Evolutionary conservation across 2,329 filamentous ascomycete genomes (phyloP), one percentile per base, ranked within the genome.

Genomic region (Aspergillus melleus): DNA sequence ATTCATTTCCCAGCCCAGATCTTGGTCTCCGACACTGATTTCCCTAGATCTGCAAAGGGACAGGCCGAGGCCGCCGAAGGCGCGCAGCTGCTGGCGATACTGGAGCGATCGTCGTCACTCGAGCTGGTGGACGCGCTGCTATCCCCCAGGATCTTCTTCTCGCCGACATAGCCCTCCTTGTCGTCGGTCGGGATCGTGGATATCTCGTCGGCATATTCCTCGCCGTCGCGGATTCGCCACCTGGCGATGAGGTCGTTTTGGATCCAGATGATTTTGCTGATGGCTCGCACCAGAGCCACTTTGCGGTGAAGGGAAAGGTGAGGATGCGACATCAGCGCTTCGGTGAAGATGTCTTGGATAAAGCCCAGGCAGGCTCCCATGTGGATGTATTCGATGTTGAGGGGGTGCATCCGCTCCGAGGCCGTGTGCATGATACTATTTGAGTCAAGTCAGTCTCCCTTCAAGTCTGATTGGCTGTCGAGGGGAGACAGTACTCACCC

Each of bases 221-320:
- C 84, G 53, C 88, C 87, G 64, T 90, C 88, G 36, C 84, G 81
- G 39, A 90, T 85, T 68, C 92, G 90, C 88, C 90, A 93, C 73
- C 89, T 90, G n/a, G 90, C 89, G 73, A 94, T 90, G 30, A 94
- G 81, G 74, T 94, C 90, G 71, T 94, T 94, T 76, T 94, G 91
- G 66, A 94, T 92, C 90, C 90, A 94, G 64, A 94, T 88, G 26
- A 94, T 87, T 74, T 95, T 94, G 63, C 86, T 86, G 22, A 94
- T 80, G 0, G 91, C 90, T 72, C 89, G 90, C 51, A 93, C 83
- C 4, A 94, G 82, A 22, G 85, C 88, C 19, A 89, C 87, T 77
- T 93, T 93, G 75, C 84, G 84, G 59, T 82, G 80, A 67, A 90
- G 81, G 42, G 83, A 81, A 42, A 95, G 80, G 2, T 84, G 83